Evolutionary conservation across 139 green algal genomes (phyloP).

Genomic region (Chlorella sp.): DNA sequence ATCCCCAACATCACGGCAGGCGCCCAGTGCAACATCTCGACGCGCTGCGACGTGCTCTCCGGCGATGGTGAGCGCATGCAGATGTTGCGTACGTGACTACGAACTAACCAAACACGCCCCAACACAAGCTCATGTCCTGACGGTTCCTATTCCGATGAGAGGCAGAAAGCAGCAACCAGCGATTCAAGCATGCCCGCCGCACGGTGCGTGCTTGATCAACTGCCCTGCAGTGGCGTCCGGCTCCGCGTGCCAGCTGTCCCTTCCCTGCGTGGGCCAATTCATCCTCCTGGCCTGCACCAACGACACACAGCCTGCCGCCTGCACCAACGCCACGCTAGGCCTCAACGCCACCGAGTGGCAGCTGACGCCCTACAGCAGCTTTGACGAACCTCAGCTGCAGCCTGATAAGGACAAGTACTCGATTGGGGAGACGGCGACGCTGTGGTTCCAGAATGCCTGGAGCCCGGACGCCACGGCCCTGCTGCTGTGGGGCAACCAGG

Average conservation of each 20-base stretch:
- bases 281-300: slow-evolving; percentile 10
- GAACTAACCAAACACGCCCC: no score
- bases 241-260: slow-evolving; percentile 23
- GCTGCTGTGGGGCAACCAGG: slow-evolving; percentile 38
- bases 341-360: slow-evolving; percentile 25
- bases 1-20: neutral
- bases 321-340: slow-evolving; percentile 5
- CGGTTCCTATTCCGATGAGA: no score
- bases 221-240: neutral
- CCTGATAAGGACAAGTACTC: slow-evolving; percentile 7
- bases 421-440: neutral
- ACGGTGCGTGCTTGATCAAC: no score
- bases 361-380: neutral
- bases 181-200: no score
- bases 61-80: neutral
- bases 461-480: slow-evolving; percentile 7
- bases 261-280: slow-evolving; percentile 35
- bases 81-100: no score
- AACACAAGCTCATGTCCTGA: no score
- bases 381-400: neutral
- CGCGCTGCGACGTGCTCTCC: neutral
- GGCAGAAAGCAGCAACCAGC: no score
- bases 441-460: slow-evolving; percentile 28
- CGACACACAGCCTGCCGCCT: neutral
- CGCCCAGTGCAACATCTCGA: neutral